Base-by-base conservation (phyloP, 2,329 filamentous ascomycete species). In the Diaporthe citrichinensis region DNA sequence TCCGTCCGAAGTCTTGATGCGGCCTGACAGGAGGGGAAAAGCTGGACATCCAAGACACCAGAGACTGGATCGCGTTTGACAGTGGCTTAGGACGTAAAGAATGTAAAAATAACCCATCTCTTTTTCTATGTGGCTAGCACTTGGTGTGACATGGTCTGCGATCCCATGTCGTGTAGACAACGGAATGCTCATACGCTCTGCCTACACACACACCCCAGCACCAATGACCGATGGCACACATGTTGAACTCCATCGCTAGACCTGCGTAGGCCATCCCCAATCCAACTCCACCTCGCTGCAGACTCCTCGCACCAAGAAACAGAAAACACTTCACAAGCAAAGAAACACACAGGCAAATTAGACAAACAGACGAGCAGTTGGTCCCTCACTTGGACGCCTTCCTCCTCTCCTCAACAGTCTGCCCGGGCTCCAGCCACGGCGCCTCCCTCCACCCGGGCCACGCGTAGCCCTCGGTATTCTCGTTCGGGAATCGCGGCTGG, bases 381-480 rank as follows among this genome's bases (percentile, higher is more conserved):
- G 14, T 31, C n/a, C 9, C 65, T 55, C 31, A 69, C 65, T 39
- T 41, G 7, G 15, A 9, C 65, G 65, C 20, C 2, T 25, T 49
- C 65, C 15, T 55, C 49, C n/a, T 55, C 65, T 69, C 65, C 65
- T 28, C n/a, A 1, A 59, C 55, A 61, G 55, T 25, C 69, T 51
- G 44, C 55, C 69, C 71, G 3, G 46, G 28, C 31, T 81, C 78
- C 67, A 81, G 71, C 83, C 75, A 78, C 36, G 72, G 78, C 57
- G 80, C 80, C 41, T 71, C 68, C 58, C 79, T 83, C 90, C 90
- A 92, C 73, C 86, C 86, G 0, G 90, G 90, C 75, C 87, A 84
- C 5, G 81, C 80, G 69, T 81, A 83, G 49, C 85, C 84, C 71
- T 83, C 84, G 15, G 80, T 83, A 7, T 77, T 79, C 51, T 82